Evolutionary conservation across 441 rosid genomes (phyloP), one percentile per base, ranked within the genome.

Genomic region (Sinapis alba): DNA sequence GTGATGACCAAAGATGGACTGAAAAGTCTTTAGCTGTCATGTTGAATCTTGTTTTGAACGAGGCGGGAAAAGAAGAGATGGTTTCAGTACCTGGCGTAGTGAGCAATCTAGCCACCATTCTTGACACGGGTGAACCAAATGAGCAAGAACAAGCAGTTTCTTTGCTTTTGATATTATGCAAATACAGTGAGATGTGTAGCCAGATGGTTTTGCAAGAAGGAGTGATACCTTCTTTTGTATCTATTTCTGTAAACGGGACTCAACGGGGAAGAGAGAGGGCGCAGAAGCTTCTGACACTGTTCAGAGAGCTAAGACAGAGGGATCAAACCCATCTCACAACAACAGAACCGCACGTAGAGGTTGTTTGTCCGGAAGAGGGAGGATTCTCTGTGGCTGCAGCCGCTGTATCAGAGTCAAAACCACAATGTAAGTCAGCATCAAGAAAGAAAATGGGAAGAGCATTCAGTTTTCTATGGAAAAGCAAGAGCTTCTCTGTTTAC

Each of bases 121-220:
- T 96, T 28, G 98, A 96, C 76, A 82, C 81, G 0, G 98, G 97
- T 8, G 93, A 87, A 73, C 73, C 83, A 10, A 73, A 84, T 1
- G 96, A 90, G 82, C 99, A 96, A 81, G 99, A 93, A 79, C 98
- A 92, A 76, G 86, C 97, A 3, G 94, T 82, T 30, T 79, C 92
- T 2, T 89, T 97, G 81, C 95, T 96, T 69, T 54, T 90, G 62
- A 75, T 85, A 18, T 73, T 96, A 70, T 96, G 99, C 78, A 86
- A 76, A 0, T 88, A 93, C 62, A 89, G 86, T 64, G 98, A 96
- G 65, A 80, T 80, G 6, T 94, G 98, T 81, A 79, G 94, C 71
- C 92, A 90, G 68, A 79, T 96, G 87, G 98, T 92, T 47, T 78
- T 96, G 62, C 98, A 92, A 69, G 99, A 96, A 84, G 99, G 99